Base-by-base conservation (phyloP, 345 rosid genomes). In the Durio zibethinus region DNA sequence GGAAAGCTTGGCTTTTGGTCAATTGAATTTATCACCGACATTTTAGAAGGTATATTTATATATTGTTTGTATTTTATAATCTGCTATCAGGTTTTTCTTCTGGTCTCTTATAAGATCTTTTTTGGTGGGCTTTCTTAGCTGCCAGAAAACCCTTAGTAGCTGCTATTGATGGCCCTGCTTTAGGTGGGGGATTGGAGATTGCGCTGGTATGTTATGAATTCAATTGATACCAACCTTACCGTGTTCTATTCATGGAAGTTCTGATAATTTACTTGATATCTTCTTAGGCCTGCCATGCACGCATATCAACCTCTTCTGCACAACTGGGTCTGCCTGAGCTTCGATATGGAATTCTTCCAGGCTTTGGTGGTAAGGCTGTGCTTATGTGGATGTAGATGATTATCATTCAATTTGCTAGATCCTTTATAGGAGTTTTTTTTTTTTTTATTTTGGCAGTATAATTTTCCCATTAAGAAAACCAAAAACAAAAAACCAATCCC, bases 181-280 rank as follows among this genome's bases (percentile, higher is more conserved):
- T 79, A 67, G 82, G 82, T 21, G 82, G 78, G 50, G 82, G 78
- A 66, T 74, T 79, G 59, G 82, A 79, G 67, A 74, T 74, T 31
- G 82, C 70, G 33, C 57, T 79, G 75, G 78, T 79, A 67, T 29
- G 54, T 68, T 43, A 48, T 11, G 27, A 48, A 52, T 59, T 8
- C 23, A 21, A 75, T 59, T 9, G 57, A 16, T 29, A 12, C 20
- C 18, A 29, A 60, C n/a, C 71, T 60, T 43, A 45, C 18, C 7
- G 12, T 27, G 11, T 27, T 61, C 16, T 36, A 9, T 25, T 60
- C 16, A 2, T 57, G 15, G 12, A 59, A 38, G 16, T 42, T 43
- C 7, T 47, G 40, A 70, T 75, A 16, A 40, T 61, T 75, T n/a
- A 4, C 16, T 10, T 23, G 45, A 43, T 40, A 59, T 40, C 23